Evolutionary conservation across 106 monocot genomes (phyloP).

Genomic region (Iris macrosiphon): DNA sequence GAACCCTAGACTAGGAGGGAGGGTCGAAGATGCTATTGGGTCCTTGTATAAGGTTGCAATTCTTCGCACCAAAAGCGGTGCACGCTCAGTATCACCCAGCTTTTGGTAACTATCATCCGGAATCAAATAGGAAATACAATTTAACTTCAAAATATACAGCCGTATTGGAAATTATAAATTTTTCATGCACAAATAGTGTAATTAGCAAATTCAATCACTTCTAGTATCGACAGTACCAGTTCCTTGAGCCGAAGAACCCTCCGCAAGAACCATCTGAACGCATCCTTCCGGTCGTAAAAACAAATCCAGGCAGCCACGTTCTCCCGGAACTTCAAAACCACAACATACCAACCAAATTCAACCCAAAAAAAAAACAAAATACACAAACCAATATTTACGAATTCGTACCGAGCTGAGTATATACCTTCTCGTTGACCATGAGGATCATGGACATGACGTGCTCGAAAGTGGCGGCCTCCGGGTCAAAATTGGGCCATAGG

Average conservation of each 20-base stretch:
- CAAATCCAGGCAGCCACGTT: conserved; percentile 96
- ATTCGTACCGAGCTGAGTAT: not conserved
- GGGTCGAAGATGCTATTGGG: too few species aligned
- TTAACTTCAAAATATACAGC: too few species aligned
- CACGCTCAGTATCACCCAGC: too few species aligned
- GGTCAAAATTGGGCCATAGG: conserved; percentile 86
- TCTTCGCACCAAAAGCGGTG: too few species aligned
- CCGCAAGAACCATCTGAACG: conserved; percentile 61
- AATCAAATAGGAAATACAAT: too few species aligned
- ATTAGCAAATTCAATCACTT: too few species aligned
- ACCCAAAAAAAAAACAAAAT: not conserved
- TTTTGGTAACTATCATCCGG: too few species aligned
- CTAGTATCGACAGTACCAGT: too few species aligned
- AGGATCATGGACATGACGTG: conserved; percentile 98
- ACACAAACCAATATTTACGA: not conserved
- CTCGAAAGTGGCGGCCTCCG: conserved; percentile 70
- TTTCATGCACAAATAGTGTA: too few species aligned
- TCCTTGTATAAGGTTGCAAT: too few species aligned
- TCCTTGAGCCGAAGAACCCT: conserved; percentile 82
- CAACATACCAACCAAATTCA: conserved; percentile 1
- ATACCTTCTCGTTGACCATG: conserved; percentile 97
- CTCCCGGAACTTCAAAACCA: conserved; percentile 70
- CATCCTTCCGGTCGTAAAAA: conserved; percentile 80
- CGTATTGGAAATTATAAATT: too few species aligned
- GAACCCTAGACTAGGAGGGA: too few species aligned